Base-by-base conservation (phyloP, 805 yeast genomes). In the baker's yeast (Saccharomyces cerevisiae) region DNA sequence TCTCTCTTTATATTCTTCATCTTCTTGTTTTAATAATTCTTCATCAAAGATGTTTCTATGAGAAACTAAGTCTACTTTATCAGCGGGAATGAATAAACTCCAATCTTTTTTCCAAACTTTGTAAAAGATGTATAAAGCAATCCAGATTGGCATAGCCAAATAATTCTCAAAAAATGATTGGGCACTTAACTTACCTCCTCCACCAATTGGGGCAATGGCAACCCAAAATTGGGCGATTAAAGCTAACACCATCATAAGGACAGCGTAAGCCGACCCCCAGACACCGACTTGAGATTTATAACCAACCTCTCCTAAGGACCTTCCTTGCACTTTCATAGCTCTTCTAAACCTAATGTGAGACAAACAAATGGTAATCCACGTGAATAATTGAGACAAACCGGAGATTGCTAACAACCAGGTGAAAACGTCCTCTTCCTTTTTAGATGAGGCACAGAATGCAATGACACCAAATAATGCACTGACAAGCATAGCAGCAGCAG, bases 391-490 rank as follows among this genome's bases (percentile, higher is more conserved):
- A 28, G 84, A 79, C 43, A 85, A 69, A 43, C 87, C 85, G 43
- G 83, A 77, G 53, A 84, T 73, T 46, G 87, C 79, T 60, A 82
- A 69, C 59, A 84, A 72, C 89, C 89, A 84, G 52, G 78, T 74
- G 70, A 83, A 84, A 14, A 81, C 85, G 24, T 76, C 75, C 14
- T 73, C 80, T 66, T 81, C 79, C 52, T 81, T 77, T 51, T 81
- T 70, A 43, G 81, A 75, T n/a, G 85, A 83, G 24, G 87, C 85
- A 61, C 85, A 76, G 70, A 84, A 85, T 55, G 87, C 80, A 52
- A 86, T 77, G 55, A 83, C 69, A 51, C 85, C 87, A 63, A 82
- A 73, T 11, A 77, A 61, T 53, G 79, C 74, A 17, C 43, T 36
- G 2, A 36, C 43, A 36, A 36, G 10, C 68, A 83, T 77, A 36